Conservation (phyloP, 2,329 filamentous ascomycete genomes). For the Coccinonectria pachysandricola region DNA sequence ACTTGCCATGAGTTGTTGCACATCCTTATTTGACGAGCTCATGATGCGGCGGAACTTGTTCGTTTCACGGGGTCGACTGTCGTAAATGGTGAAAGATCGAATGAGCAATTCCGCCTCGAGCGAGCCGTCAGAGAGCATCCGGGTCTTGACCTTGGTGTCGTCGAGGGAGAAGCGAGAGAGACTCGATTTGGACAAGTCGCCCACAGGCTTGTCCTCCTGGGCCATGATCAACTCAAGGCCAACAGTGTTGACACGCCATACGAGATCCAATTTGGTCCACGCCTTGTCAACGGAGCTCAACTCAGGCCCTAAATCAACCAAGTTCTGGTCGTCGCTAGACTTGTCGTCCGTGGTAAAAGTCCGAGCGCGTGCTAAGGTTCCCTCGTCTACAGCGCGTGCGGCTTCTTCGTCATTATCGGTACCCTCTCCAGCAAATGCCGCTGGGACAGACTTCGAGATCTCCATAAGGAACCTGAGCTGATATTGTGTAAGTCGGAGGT, state of each 20-base stretch:
- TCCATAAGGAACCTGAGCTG: slow-evolving; percentile 86
- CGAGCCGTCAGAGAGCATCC: slow-evolving; percentile 85
- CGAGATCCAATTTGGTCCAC: slow-evolving; percentile 89
- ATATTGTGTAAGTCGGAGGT: slow-evolving; percentile 77
- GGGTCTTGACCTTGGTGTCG: slow-evolving; percentile 80
- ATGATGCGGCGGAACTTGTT: slow-evolving; percentile 99
- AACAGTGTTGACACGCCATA: slow-evolving; percentile 81
- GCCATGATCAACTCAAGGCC: slow-evolving; percentile 80
- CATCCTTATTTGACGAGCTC: slow-evolving; percentile 89
- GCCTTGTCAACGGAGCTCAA: slow-evolving; percentile 56
- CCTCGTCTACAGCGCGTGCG: slow-evolving; percentile 59
- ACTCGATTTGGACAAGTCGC: slow-evolving; percentile 66
- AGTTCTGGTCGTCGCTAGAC: slow-evolving; percentile 26
- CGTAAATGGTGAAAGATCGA: slow-evolving; percentile 86
- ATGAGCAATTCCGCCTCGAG: slow-evolving; percentile 89
- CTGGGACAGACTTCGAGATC: slow-evolving; percentile 77
- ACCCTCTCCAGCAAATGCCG: slow-evolving; percentile 60
- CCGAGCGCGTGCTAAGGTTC: slow-evolving; percentile 38
- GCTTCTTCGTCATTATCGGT: slow-evolving; percentile 67
- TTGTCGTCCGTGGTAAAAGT: slow-evolving; percentile 25
- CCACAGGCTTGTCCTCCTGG: slow-evolving; percentile 65
- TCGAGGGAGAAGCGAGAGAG: slow-evolving; percentile 91
- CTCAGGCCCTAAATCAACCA: slow-evolving; percentile 57
- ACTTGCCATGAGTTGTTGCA: slow-evolving; percentile 97
- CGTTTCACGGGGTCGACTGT: slow-evolving; percentile 77